These are phyloP conservation scores for Claviceps pazoutovae DNA, from an alignment of 2,329 filamentous ascomycete species.

Conservation along the genomic window DNA sequence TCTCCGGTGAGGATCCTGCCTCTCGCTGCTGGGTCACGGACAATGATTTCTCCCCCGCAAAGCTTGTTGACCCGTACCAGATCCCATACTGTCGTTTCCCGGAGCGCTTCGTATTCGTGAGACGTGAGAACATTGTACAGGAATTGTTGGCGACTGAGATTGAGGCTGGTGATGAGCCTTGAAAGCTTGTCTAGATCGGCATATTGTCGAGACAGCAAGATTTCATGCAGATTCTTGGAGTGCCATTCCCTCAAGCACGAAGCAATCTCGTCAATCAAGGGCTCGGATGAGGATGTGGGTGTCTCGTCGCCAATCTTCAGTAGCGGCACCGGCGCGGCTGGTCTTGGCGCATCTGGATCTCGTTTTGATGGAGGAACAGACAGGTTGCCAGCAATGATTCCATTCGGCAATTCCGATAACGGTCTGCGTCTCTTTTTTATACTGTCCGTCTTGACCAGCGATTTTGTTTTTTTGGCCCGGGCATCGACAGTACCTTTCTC, in stretches of 20 bases:
- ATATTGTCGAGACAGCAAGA: conserved; percentile 75
- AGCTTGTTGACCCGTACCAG: conserved; percentile 89
- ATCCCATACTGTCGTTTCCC: conserved; percentile 91
- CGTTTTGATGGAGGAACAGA: conserved; percentile 35
- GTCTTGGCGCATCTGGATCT: conserved; percentile 57
- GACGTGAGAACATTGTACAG: conserved; percentile 86
- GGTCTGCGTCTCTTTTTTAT: conserved; percentile 15
- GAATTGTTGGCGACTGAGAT: conserved; percentile 75
- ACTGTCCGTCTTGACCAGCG: conserved; percentile 15
- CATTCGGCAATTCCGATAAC: conserved; percentile 25
- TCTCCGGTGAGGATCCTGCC: conserved; percentile 82
- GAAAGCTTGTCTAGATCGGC: conserved; percentile 67
- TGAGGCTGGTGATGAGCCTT: conserved; percentile 65
- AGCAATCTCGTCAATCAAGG: conserved; percentile 91
- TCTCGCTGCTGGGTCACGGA: conserved; percentile 70
- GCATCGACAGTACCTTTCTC: conserved; percentile 38
- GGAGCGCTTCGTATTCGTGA: conserved; percentile 65
- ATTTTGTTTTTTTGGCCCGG: conserved; percentile 23
- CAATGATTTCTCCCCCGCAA: conserved; percentile 85
- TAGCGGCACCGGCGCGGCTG: conserved; percentile 88
- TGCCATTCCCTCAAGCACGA: conserved; percentile 97
- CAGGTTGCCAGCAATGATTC: conserved; percentile 25
- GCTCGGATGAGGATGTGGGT: conserved; percentile 75
- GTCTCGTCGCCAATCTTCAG: conserved; percentile 96
- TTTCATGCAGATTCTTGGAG: conserved; percentile 86